phyloP scores from a whole-genome alignment of 148 eudicot species.

The Cornus kousa region DNA sequence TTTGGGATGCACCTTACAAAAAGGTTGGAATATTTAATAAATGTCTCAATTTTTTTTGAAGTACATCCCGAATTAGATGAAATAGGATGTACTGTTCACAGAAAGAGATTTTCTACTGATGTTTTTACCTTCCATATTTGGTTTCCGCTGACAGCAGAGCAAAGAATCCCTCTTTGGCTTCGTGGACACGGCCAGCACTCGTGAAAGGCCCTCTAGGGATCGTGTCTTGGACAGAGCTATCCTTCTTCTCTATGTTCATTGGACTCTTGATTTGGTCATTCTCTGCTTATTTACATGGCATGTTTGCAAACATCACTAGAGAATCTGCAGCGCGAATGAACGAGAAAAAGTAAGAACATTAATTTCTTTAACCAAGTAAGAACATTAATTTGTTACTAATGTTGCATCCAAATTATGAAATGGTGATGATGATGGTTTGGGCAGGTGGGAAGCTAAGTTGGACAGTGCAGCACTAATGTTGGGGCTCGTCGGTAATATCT shows the following conservation, averaged over 20 bases:
- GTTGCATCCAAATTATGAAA: not conserved
- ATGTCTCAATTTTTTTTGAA: too few relatives aligned
- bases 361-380: too few relatives aligned
- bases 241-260: conserved; percentile 50
- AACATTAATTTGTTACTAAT: too few relatives aligned
- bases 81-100: too few relatives aligned
- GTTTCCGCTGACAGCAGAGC: conserved; percentile 5
- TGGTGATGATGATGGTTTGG: conserved; percentile 3
- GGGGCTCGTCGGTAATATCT: conserved; percentile 39
- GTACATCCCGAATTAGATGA: too few relatives aligned
- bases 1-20: too few relatives aligned
- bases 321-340: conserved; percentile 28
- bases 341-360: conserved; percentile 35
- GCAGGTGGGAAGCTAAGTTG: conserved; percentile 46
- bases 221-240: conserved; percentile 60
- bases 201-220: conserved; percentile 64
- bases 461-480: conserved; percentile 21
- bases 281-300: conserved; percentile 40
- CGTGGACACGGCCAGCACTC: conserved; percentile 49
- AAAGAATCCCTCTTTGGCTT: conserved; percentile 8
- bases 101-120: too few relatives aligned
- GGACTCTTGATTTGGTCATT: conserved; percentile 65
- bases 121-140: not conserved
- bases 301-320: conserved; percentile 39
- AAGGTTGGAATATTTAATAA: too few relatives aligned